Evolutionary conservation across 2,329 filamentous ascomycete genomes (phyloP), one percentile per base, ranked within the genome.

Genomic region (Mariannaea elegans): DNA sequence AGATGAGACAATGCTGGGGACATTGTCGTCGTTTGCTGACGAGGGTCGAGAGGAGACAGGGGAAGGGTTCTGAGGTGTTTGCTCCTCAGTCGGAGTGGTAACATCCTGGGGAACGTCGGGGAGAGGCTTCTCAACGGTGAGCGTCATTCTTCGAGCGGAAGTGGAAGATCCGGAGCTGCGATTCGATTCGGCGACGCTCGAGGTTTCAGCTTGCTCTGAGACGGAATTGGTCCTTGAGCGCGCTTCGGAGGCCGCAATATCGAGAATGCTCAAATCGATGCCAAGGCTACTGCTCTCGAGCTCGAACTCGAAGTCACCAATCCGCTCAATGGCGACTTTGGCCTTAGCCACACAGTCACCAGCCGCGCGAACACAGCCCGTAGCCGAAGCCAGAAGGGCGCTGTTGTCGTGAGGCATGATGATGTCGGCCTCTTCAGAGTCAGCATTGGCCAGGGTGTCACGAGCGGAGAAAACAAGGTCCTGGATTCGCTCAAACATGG

Each of bases 261-360:
- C 80, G 44, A 87, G 76, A n/a, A 82, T 75, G 14, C 74, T 76
- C 24, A 87, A 73, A 63, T 88, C 84, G 50, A 89, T 82, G 7
- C 82, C 84, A 23, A 91, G 76, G 27, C 81, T 76, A 63, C 72
- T 76, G 16, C 78, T 78, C 65, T 90, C 87, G 54, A 91, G 82
- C 73, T 97, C 92, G 66, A 94, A 87, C 75, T 97, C 93, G 65
- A 97, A 97, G 75, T 97, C 94, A 18, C 94, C 93, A 64, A 95
- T 93, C 61, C 90, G 86, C 76, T 97, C 93, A 58, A 99, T 90
- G 42, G 96, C 88, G 73, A 87, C 84, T 70, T 93, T 93, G 10
- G 94, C 90, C 77, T 94, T 94, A 7, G 91, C 89, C 18, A 97
- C 91, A 75, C 94, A 97, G 68, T 97, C 93, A 38, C 94, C 94